These are phyloP conservation scores for Alternaria sp. DNA, from an alignment of 2,329 filamentous ascomycete species.

Conservation along the genomic window DNA sequence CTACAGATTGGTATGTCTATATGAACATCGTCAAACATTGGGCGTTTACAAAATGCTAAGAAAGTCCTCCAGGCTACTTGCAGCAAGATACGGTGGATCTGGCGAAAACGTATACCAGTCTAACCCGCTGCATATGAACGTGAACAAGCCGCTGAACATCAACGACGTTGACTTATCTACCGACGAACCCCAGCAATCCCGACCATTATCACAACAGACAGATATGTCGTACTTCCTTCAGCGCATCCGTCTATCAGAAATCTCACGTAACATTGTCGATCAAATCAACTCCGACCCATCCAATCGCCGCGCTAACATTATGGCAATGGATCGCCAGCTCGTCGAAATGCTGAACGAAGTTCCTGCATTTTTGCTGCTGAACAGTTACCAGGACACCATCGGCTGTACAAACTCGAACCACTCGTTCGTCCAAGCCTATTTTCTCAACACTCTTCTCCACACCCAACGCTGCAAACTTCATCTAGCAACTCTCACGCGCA, in stretches of 20 bases:
- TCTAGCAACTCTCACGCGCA: conserved; percentile 28
- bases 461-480: conserved; percentile 51
- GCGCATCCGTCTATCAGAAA: conserved; percentile 44
- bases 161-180: not conserved
- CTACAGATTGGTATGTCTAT: conserved; percentile 13
- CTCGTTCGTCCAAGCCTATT: conserved; percentile 46
- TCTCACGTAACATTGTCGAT: conserved; percentile 51
- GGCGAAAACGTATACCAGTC: not conserved
- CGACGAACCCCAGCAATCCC: not conserved
- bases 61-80: not conserved
- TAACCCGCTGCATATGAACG: not conserved
- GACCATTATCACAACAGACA: conserved; percentile 34
- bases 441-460: conserved; percentile 47
- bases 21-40: not conserved
- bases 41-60: not conserved
- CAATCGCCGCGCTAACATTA: not conserved
- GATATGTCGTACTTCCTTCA: conserved; percentile 53
- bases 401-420: conserved; percentile 2
- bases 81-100: not conserved
- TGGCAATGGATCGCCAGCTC: not conserved
- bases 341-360: not conserved
- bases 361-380: not conserved
- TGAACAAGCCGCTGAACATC: not conserved
- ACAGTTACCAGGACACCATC: not conserved
- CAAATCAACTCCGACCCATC: not conserved